Evolutionary conservation across 306 rosid species (phyloP), one percentile per base, ranked within the genome.

Genomic region (Rosa multiflora): DNA sequence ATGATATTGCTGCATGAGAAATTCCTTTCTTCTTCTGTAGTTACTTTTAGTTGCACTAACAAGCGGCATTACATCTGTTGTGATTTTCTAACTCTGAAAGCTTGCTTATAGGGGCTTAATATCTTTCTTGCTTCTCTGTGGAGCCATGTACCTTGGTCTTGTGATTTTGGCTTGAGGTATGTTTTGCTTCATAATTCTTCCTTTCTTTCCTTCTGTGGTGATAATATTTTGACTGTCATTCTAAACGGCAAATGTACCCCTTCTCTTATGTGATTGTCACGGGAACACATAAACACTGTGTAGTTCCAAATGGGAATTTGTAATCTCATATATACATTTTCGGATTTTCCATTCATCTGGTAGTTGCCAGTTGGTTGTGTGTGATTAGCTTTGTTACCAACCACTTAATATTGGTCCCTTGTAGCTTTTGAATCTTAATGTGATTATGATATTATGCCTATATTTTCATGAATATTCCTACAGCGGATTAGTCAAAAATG

Each of bases 91-190:
- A 75, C 37, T 78, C 43, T 58, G 6, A 77, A 74, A 13, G 23
- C 63, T 80, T 21, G 20, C 70, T 74, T 78, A 82, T 83, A 88
- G 92, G 94, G 90, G 92, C 14, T 67, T 90, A 3, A 87, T 90
- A 80, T 86, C 94, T 26, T 80, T 88, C 73, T 13, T 72, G 48
- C 88, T 88, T 82, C 90, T 86, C 46, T 86, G 92, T 35, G 89
- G 83, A 63, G 89, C 92, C 35, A 86, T 90, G 86, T 90, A 88
- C 68, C 88, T 88, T 21, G 90, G 88, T 74, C 85, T 82, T 74
- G 94, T 90, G 39, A 86, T 90, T 62, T 78, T 90, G 85, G 85
- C 92, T 52, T 85, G 70, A 85, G 87, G 88, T 82, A 86, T 18
- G 39, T 69, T 70, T 10, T 70, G 53, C 39, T 43, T 48, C 61